Evolutionary conservation across 176 grass and related monocot species (phyloP).

Genomic region (Oryza australiensis): DNA sequence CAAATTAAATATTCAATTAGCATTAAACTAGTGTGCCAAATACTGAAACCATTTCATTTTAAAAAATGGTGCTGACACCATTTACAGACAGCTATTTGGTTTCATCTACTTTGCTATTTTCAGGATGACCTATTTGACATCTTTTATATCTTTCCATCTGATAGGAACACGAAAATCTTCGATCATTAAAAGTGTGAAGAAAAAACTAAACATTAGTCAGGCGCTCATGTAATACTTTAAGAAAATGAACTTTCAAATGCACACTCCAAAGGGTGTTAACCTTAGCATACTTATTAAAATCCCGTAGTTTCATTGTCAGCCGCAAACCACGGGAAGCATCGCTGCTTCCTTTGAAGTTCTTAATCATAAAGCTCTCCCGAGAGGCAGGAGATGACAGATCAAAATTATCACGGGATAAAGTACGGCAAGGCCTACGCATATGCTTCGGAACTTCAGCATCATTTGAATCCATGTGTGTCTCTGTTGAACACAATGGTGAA

Average conservation of each 20-base stretch:
- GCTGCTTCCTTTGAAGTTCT: conserved; percentile 57
- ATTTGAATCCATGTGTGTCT: conserved; percentile 43
- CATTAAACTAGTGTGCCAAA: neutral
- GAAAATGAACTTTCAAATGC: neutral
- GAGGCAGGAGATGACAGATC: conserved; percentile 58
- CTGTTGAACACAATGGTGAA: conserved; percentile 41
- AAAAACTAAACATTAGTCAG: conserved; percentile 10
- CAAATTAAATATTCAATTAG: conserved; percentile 24
- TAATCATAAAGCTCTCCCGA: conserved; percentile 67
- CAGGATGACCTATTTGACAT: neutral
- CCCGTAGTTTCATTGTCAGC: conserved; percentile 82
- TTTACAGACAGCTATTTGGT: conserved; percentile 24
- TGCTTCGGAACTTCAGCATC: conserved; percentile 56
- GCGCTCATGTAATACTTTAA: neutral
- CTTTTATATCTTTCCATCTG: neutral
- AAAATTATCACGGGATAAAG: conserved; percentile 58
- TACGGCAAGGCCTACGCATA: conserved; percentile 43
- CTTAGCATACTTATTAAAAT: conserved; percentile 94
- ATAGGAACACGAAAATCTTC: neutral
- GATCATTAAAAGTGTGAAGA: neutral
- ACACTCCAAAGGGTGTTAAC: conserved; percentile 51
- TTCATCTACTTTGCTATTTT: conserved; percentile 9
- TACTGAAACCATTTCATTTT: neutral
- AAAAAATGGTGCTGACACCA: neutral
- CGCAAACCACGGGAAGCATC: conserved; percentile 64